Base-by-base conservation (phyloP, 805 yeast genomes). In the Sugiyamaella marilandica region DNA sequence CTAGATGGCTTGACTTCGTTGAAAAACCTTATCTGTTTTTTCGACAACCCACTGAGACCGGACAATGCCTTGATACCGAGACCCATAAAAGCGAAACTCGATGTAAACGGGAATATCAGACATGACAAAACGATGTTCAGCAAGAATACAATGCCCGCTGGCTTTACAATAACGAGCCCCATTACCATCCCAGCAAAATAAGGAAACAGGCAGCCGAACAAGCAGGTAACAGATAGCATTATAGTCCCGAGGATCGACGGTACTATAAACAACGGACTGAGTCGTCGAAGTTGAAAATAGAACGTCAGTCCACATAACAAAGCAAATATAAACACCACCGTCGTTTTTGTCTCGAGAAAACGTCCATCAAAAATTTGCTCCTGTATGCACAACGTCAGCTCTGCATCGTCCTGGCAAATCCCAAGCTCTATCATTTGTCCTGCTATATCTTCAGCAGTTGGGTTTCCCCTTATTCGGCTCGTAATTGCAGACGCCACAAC, bases 101-200 rank as follows among this genome's bases (percentile, higher is more conserved):
- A 62, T 1, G 69, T 59, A 9, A 53, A 50, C 5, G 71, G 71
- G 36, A 61, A 59, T 2, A 66, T 52, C 7, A 67, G 14, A 13
- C 55, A 9, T 5, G 65, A 54, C 1, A 57, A 57, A 7, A 57
- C 52, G 33, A 64, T 47, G 16, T 59, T 50, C 8, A 63, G 47
- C 0, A 64, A 61, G 13, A 62, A 51, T 2, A 61, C 61, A 39
- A 67, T 39, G 8, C 63, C 62, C 54, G 59, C 52, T 1, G 70
- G 68, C 32, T 62, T 59, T 11, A 59, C 43, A 8, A 57, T 41
- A 18, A 56, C 47, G 1, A 58, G 47, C 8, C 61, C 65, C 21
- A 53, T 53, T 9, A 43, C 24, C 57, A 59, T 58, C 5, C 29
- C 47, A 16, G 49, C 49, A 45, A 63, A 65, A n/a, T 51, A 54